Evolutionary conservation across 805 yeast genomes (phyloP).

Genomic region (Hanseniaspora taiwanica): DNA sequence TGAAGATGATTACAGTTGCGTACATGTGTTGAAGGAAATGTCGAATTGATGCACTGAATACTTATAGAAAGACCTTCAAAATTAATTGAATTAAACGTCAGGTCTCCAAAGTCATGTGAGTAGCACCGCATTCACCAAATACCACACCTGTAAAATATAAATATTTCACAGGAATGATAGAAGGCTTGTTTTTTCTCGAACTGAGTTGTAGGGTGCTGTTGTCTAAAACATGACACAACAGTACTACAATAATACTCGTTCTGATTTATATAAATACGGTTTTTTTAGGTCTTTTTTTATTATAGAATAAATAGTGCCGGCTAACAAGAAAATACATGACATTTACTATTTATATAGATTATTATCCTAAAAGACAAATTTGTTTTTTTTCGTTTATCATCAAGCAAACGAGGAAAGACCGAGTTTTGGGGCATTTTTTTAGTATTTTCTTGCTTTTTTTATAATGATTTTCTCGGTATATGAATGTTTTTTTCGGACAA

Average conservation of each 20-base stretch:
- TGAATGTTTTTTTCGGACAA: not conserved
- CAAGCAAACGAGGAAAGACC: too few species aligned
- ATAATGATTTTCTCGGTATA: not conserved
- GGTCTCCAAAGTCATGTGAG: not conserved
- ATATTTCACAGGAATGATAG: not conserved
- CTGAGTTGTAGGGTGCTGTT: conserved; percentile 8
- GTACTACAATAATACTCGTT: conserved; percentile 9
- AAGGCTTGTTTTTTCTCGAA: conserved; percentile 6
- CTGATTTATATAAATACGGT: conserved; percentile 7
- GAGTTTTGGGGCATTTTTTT: too few species aligned
- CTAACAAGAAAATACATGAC: too few species aligned
- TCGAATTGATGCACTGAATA: not conserved
- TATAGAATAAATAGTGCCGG: not conserved
- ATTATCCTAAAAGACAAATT: too few species aligned
- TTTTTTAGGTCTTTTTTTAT: not conserved
- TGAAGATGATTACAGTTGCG: too few species aligned
- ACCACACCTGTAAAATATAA: not conserved
- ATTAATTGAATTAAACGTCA: not conserved
- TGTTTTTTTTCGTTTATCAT: too few species aligned
- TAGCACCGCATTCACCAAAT: not conserved
- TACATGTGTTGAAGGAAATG: too few species aligned
- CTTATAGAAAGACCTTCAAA: too few species aligned
- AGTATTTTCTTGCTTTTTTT: not conserved
- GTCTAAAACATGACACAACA: conserved; percentile 3
- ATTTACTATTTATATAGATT: too few species aligned